Evolutionary conservation across 495 filamentous ascomycete genomes (phyloP), one percentile per base, ranked within the genome.

Genomic region (Melanomma pulvis-pyrius): DNA sequence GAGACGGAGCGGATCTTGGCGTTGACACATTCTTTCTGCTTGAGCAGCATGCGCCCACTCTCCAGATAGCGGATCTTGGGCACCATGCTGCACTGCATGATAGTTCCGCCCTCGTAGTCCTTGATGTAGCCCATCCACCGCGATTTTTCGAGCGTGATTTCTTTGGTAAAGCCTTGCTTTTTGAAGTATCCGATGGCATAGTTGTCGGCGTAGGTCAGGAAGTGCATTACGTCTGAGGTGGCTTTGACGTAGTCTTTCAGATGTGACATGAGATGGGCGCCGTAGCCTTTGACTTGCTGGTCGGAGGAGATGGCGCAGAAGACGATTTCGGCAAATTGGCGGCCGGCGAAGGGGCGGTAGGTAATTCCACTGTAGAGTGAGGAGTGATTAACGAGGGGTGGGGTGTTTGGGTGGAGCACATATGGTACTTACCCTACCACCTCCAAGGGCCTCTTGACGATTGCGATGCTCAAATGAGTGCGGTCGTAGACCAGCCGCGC

Each of bases 121-220:
- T 98, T 98, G 76, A 98, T 98, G 74, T 97, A 98, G 29, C 94
- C 94, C 96, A 98, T 98, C 94, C 94, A 98, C 19, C 91, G 87
- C 8, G 88, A 85, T 73, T 86, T 89, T 48, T 93, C 91, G 1
- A 98, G 85, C 0, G 92, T 97, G 69, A 98, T 98, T 67, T 98
- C 93, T 75, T 98, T 98, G 0, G 96, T 98, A 70, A 98, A 98
- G 0, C 94, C 94, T 76, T 98, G 94, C 76, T 98, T 98, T 76
- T 98, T 96, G 81, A 98, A 98, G 74, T 98, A 98, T 8, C 96
- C 94, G 68, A 97, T 98, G 22, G 94, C 94, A 73, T 98, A 98
- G 74, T 98, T 98, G 76, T 98, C 96, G 50, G 94, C 94, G 70
- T 98, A 98, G 9, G 94, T 98, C 15, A 98, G 84, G 80, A 98